These are phyloP conservation scores for Solanum rostratum DNA, from an alignment of 257 asterid species.

Conservation along the genomic window DNA sequence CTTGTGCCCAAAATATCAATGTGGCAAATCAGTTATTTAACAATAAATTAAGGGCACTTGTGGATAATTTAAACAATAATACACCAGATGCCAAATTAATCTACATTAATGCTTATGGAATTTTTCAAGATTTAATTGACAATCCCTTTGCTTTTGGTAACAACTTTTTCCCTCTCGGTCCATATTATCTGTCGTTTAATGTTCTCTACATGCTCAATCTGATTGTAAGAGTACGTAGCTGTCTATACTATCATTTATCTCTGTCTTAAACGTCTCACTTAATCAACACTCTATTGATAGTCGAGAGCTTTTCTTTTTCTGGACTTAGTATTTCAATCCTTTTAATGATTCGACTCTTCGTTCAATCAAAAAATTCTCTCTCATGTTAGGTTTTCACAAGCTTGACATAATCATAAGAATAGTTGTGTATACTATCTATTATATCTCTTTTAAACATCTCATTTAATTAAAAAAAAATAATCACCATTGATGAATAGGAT, in stretches of 20 bases:
- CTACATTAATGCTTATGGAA: slow-evolving; percentile 65
- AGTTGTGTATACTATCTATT: too few relatives aligned
- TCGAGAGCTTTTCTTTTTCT: too few relatives aligned
- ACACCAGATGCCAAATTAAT: slow-evolving; percentile 47
- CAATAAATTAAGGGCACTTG: slow-evolving; percentile 40
- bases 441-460: too few relatives aligned
- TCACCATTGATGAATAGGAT: too few relatives aligned
- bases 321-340: too few relatives aligned
- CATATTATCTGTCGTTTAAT: background rate
- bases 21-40: slow-evolving; percentile 67
- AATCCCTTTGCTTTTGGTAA: slow-evolving; percentile 61
- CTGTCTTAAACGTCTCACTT: background rate
- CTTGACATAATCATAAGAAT: too few relatives aligned
- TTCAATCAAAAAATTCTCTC: background rate
- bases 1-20: slow-evolving; percentile 63
- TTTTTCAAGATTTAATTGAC: slow-evolving; percentile 66
- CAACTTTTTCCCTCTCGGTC: background rate
- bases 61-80: slow-evolving; percentile 53
- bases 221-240: background rate
- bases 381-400: background rate
- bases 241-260: background rate
- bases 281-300: background rate
- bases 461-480: too few relatives aligned
- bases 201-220: background rate
- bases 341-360: background rate